A percentile compares a stretch with the other conserved stretches of the same genome.
phyloP scores from a whole-genome alignment of 805 yeast species.

The Candida insectalens region DNA sequence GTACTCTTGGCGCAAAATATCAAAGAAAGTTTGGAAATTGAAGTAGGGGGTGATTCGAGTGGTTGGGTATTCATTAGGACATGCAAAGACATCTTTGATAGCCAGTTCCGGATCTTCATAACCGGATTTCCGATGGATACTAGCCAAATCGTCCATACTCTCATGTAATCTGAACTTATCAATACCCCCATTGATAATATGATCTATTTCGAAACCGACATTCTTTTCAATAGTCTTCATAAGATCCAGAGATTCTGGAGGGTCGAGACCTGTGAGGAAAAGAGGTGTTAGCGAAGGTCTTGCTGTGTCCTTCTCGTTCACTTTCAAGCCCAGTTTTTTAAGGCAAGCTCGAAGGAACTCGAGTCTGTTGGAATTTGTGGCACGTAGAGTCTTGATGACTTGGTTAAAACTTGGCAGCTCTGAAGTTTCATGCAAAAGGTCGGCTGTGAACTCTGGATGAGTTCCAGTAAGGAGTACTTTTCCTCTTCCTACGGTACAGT shows the following conservation, averaged over 20 bases:
- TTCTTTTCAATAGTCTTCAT: constrained; percentile 21
- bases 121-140: constrained; percentile 22
- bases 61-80: constrained; percentile 32
- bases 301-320: constrained; percentile 39
- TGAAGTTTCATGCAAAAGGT: constrained; percentile 28
- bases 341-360: constrained; percentile 50
- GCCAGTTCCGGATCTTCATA: constrained; percentile 47
- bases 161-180: constrained; percentile 48
- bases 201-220: constrained; percentile 28
- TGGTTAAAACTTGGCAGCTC: constrained; percentile 17
- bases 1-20: constrained; percentile 28
- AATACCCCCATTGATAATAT: constrained; percentile 37
- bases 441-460: constrained; percentile 80
- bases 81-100: constrained; percentile 45
- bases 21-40: constrained; percentile 48
- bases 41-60: constrained; percentile 61
- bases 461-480: constrained; percentile 69
- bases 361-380: constrained; percentile 38
- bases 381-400: constrained; percentile 31
- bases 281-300: constrained; percentile 67
- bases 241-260: constrained; percentile 23
- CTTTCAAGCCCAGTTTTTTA: constrained; percentile 54
- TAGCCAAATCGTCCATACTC: constrained; percentile 21
- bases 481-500: constrained; percentile 65
- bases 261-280: constrained; percentile 35